Percentiles rank a stretch among this genome's conserved stretches.
phyloP scores from a whole-genome alignment of 108 stramenopile species.

The Pseudonitzschia multiseries region DNA sequence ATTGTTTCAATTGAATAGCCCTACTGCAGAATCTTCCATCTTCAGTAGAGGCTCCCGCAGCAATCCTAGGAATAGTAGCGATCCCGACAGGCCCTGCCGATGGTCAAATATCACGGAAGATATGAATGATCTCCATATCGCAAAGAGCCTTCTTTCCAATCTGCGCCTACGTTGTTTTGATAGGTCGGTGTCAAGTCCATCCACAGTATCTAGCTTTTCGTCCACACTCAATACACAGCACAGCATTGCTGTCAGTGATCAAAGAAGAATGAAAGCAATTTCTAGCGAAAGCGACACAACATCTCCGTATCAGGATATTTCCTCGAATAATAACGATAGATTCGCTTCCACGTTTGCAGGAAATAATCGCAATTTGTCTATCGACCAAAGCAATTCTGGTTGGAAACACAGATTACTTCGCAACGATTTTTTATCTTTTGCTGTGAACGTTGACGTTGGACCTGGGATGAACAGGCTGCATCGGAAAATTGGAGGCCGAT shows the following conservation, averaged over 20 bases:
- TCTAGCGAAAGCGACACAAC: neutral
- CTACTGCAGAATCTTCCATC: neutral
- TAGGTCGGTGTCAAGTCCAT: neutral
- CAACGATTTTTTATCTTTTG: neutral
- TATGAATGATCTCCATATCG: slow-evolving; percentile 3
- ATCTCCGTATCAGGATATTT: neutral
- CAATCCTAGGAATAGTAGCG: neutral
- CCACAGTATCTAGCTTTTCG: neutral
- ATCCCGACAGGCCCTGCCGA: neutral
- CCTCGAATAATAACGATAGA: neutral
- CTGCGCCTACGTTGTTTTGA: neutral
- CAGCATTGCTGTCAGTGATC: neutral
- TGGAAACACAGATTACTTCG: neutral
- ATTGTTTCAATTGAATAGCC: neutral
- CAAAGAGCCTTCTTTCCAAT: slow-evolving; percentile 5
- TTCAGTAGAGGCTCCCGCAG: neutral
- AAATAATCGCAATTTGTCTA: neutral
- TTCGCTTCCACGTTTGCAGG: neutral
- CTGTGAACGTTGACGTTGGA: neutral
- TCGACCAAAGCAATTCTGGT: neutral
- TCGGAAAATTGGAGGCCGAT: neutral
- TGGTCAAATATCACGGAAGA: slow-evolving; percentile 10
- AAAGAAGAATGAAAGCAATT: neutral
- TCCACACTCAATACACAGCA: neutral
- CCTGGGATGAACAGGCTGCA: neutral